phyloP scores from a whole-genome alignment of 495 filamentous ascomycete species.

The Saxophila tyrrhenica region DNA sequence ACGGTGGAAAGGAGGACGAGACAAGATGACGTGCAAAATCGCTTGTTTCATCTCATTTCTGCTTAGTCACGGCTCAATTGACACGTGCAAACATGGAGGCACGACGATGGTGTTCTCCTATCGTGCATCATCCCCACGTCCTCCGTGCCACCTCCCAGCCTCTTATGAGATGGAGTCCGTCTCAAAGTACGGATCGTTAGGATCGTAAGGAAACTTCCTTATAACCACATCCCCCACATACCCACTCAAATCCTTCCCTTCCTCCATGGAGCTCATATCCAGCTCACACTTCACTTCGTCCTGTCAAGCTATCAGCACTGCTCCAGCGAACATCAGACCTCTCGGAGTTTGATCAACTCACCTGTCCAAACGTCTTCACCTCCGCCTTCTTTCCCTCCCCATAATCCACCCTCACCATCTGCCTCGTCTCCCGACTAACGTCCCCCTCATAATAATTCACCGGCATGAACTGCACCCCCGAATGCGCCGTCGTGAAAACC shows the following conservation, averaged over 20 bases:
- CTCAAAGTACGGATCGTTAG: slow-evolving; percentile 6
- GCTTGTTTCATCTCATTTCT: too few species aligned
- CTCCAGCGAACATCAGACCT: too few species aligned
- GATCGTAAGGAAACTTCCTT: slow-evolving; percentile 35
- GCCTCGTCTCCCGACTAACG: slow-evolving; percentile 2
- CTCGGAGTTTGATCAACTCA: too few species aligned
- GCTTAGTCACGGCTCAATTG: too few species aligned
- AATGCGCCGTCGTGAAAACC: slow-evolving; percentile 14
- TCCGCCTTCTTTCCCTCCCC: slow-evolving; percentile 22
- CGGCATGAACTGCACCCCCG: slow-evolving; percentile 12
- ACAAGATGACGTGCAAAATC: too few species aligned
- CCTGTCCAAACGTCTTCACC: slow-evolving; percentile 33
- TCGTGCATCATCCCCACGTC: too few species aligned
- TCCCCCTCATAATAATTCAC: slow-evolving; percentile 13
- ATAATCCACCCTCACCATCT: slow-evolving; percentile 34
- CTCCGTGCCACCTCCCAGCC: too few species aligned
- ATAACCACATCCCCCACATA: slow-evolving; percentile 38
- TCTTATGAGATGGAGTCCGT: too few species aligned
- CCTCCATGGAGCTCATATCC: slow-evolving; percentile 7
- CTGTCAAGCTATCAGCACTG: too few species aligned
- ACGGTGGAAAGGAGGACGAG: too few species aligned
- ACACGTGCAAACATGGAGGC: too few species aligned
- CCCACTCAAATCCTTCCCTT: slow-evolving; percentile 22
- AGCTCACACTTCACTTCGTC: slow-evolving; percentile 9
- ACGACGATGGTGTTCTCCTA: too few species aligned